A percentile compares a stretch with the other conserved stretches of the same genome.
These are phyloP conservation scores for Elongisporangium undulatum DNA, from an alignment of 352 stramenopile genomes.

Conservation along the genomic window DNA sequence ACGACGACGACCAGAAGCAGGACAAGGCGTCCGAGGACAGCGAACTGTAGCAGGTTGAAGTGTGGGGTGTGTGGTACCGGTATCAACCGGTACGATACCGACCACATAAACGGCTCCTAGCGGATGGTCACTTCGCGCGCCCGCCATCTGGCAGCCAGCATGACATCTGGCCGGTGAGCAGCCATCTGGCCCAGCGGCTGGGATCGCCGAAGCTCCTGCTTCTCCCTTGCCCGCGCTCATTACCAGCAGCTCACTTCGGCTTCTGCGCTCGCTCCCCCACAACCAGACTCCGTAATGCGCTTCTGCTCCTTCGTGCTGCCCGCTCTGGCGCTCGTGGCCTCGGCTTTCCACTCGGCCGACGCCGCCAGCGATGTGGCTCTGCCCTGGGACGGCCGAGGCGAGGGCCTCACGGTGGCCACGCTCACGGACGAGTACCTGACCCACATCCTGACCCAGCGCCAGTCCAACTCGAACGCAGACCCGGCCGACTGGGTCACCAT, in stretches of 20 bases:
- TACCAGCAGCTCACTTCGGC: neutral
- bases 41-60: slow-evolving; percentile 30
- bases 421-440: slow-evolving; percentile 36
- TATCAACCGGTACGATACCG: neutral
- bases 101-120: neutral
- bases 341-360: slow-evolving; percentile 2
- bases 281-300: slow-evolving; percentile 3
- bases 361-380: slow-evolving; percentile 14
- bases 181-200: neutral
- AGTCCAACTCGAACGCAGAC: slow-evolving; percentile 14
- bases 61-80: neutral
- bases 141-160: neutral
- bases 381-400: slow-evolving; percentile 37
- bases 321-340: slow-evolving; percentile 4
- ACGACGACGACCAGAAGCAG: slow-evolving; percentile 22
- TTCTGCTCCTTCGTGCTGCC: slow-evolving; percentile 1
- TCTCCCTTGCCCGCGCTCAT: neutral
- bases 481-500: slow-evolving; percentile 27
- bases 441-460: slow-evolving; percentile 39
- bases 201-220: neutral
- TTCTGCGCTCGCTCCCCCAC: neutral
- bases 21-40: slow-evolving; percentile 47
- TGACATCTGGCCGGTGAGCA: neutral
- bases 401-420: slow-evolving; percentile 30
- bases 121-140: neutral